Percentiles rank a stretch among this genome's conserved stretches.
Conservation (phyloP, 1,284 basidiomycete species). For the Ustilago hordei region DNA sequence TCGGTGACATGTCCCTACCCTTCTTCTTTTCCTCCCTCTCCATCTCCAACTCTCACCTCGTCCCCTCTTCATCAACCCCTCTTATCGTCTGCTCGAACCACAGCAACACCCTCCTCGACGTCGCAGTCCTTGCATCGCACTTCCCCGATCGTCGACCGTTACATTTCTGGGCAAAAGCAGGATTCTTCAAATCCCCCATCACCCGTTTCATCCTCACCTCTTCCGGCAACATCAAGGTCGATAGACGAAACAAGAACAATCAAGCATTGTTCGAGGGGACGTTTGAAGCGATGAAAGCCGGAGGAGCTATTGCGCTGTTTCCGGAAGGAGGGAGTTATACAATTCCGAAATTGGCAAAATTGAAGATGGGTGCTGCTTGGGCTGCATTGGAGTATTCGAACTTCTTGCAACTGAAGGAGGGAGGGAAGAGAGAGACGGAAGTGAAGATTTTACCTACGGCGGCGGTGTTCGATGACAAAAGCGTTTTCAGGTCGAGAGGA, state of each 20-base stretch:
- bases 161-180: conserved; percentile 89
- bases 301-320: conserved; percentile 88
- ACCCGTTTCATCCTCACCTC: conserved; percentile 82
- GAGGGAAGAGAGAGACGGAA: conserved; percentile 59
- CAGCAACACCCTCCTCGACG: conserved; percentile 73
- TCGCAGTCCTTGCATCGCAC: conserved; percentile 72
- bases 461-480: conserved; percentile 94
- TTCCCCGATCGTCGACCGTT: conserved; percentile 83
- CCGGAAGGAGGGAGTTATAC: conserved; percentile 85
- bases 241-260: conserved; percentile 89
- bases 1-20: conserved; percentile 51
- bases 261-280: conserved; percentile 89
- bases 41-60: conserved; percentile 25
- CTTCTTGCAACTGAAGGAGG: conserved; percentile 62
- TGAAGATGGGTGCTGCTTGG: conserved; percentile 97
- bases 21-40: conserved; percentile 53
- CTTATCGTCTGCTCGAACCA: conserved; percentile 56
- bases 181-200: conserved; percentile 77
- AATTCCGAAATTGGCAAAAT: conserved; percentile 88
- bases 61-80: conserved; percentile 37
- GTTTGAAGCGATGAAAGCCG: conserved; percentile 82
- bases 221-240: conserved; percentile 94
- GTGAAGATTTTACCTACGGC: conserved; percentile 82
- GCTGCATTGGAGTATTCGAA: conserved; percentile 88
- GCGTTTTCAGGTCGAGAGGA: conserved; percentile 84